Evolutionary conservation across 208 protist genomes (phyloP).

Genomic region (Naegleria fowleri): DNA sequence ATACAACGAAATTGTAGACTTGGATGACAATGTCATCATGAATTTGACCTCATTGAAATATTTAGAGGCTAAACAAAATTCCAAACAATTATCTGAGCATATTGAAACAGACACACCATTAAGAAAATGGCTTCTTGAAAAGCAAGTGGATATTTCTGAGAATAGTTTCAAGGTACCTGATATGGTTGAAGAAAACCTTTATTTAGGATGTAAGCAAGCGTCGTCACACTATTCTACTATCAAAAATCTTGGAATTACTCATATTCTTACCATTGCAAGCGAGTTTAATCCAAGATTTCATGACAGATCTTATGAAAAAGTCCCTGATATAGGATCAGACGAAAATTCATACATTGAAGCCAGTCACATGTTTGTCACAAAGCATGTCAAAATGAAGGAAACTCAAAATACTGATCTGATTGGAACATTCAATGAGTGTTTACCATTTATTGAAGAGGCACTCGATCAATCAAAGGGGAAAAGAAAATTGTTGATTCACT

Average conservation of each 20-base stretch:
- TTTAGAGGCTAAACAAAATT: neutral
- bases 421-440: neutral
- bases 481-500: constrained; percentile 1
- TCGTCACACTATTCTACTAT: neutral
- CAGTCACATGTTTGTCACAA: neutral
- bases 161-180: neutral
- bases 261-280: neutral
- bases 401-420: neutral
- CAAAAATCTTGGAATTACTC: neutral
- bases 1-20: neutral
- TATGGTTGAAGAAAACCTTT: neutral
- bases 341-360: neutral
- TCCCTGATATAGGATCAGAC: neutral
- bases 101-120: neutral
- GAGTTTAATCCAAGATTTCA: neutral
- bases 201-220: neutral
- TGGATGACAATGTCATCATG: neutral
- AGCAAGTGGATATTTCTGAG: neutral
- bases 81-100: neutral
- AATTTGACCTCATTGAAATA: neutral
- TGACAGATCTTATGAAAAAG: neutral
- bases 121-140: neutral
- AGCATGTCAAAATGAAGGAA: constrained; percentile 9
- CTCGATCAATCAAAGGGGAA: neutral
- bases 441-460: neutral